These are phyloP conservation scores for Aristolochia californica DNA, from an alignment of 164 flowering plant genomes.

Conservation along the genomic window DNA sequence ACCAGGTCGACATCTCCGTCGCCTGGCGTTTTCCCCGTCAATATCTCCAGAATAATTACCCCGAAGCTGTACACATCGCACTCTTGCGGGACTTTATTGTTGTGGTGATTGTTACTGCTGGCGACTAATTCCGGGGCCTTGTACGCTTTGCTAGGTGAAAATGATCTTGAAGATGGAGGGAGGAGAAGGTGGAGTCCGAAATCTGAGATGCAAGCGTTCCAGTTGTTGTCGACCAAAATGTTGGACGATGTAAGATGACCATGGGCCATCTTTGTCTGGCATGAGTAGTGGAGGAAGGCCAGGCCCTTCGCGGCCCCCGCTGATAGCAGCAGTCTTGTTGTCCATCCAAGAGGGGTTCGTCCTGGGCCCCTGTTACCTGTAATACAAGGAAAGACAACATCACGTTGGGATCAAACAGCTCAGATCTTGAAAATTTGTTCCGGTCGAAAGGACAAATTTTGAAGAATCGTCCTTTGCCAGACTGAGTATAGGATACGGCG, in stretches of 20 bases:
- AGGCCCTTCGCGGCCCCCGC: conserved; percentile 33
- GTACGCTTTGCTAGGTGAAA: conserved; percentile 13
- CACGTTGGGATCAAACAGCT: too few species aligned
- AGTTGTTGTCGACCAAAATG: conserved; percentile 23
- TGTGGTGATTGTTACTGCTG: not conserved
- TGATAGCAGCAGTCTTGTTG: conserved; percentile 28
- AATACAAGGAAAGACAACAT: not conserved
- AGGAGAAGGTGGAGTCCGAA: conserved; percentile 26
- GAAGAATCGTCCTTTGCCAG: too few species aligned
- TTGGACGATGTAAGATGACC: conserved; percentile 35
- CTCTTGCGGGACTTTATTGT: conserved; percentile 13
- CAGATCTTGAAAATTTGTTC: too few species aligned
- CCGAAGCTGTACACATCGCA: conserved; percentile 41
- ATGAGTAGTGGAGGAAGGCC: conserved; percentile 22
- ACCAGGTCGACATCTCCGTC: conserved; percentile 20
- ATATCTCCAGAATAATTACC: conserved; percentile 35
- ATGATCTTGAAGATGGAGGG: not conserved
- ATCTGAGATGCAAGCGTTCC: conserved; percentile 30
- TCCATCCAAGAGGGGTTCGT: conserved; percentile 36
- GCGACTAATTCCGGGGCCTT: conserved; percentile 22
- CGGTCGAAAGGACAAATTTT: too few species aligned
- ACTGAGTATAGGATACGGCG: too few species aligned
- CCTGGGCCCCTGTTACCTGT: conserved; percentile 36
- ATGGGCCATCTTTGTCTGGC: conserved; percentile 23
- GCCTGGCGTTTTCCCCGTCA: conserved; percentile 28